These are phyloP conservation scores for Penicillium sp. DNA, from an alignment of 2,329 filamentous ascomycete species.

Conservation along the genomic window DNA sequence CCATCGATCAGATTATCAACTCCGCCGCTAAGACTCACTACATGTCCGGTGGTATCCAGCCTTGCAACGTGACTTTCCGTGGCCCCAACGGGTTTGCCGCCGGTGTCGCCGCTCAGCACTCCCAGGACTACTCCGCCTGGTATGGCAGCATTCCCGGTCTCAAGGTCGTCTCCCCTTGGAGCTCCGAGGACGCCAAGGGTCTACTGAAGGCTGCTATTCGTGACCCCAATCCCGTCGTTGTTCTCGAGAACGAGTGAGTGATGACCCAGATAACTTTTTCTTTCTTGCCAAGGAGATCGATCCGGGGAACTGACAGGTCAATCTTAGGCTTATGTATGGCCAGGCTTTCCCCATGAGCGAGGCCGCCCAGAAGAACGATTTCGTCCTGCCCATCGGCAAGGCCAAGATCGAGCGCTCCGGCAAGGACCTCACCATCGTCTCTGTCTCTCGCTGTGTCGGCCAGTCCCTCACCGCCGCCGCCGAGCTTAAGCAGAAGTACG, in stretches of 20 bases:
- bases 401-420: conserved; percentile 97
- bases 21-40: conserved; percentile 98
- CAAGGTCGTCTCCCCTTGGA: conserved; percentile 96
- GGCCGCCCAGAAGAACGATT: conserved; percentile 92
- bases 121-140: conserved; percentile 98
- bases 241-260: conserved; percentile 75
- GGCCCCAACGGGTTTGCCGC: conserved; percentile 97
- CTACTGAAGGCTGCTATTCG: conserved; percentile 96
- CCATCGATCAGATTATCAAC: conserved; percentile 99
- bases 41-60: conserved; percentile 99
- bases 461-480: conserved; percentile 86
- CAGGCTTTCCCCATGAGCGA: conserved; percentile 96
- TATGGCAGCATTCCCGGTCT: conserved; percentile 97
- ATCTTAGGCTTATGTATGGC: conserved; percentile 74
- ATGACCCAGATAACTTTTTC: neutral
- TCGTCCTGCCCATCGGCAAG: conserved; percentile 96
- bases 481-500: conserved; percentile 92
- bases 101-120: conserved; percentile 96
- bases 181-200: conserved; percentile 96
- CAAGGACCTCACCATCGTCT: conserved; percentile 94
- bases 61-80: conserved; percentile 99
- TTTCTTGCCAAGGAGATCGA: neutral
- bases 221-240: conserved; percentile 94
- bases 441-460: conserved; percentile 91
- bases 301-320: conserved; percentile 24